Evolutionary conservation across 1,139 yeast genomes (phyloP), one percentile per base, ranked within the genome.

Genomic region (Hyphopichia fennica): DNA sequence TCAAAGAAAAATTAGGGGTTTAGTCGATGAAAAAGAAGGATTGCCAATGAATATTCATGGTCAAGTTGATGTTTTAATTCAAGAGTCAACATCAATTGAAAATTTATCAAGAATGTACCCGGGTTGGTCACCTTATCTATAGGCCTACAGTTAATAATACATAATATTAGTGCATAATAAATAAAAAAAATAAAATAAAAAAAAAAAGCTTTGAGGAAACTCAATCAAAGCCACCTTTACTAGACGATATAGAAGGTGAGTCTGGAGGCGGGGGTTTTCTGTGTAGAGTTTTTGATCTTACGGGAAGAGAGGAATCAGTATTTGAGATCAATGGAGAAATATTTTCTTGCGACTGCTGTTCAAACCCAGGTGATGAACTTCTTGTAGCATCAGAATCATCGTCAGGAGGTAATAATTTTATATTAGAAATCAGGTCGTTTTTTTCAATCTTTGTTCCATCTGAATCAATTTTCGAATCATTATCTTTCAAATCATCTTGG

Each of bases 11-110:
- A 79, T 95, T 38, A 74, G 95, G 54, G 99, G 99, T 4, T 61
- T 73, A 31, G 77, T 90, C 29, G 79, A 87, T 48, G 88, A 86
- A 35, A 82, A 84, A 19, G 96, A 88, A 52, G 91, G 95, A 0
- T 70, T 90, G 37, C 89, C 96, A 0, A 79, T 93, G 70, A 88
- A 95, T 64, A 87, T 91, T 2, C 84, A 87, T 43, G 98, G 97
- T 0, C 97, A 93, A 56, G 96, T 90, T 1, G 97, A 93, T 56
- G 83, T 87, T 28, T 75, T 93, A 45, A 87, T 93, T 38, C 91
- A 87, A 53, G 89, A 87, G 48, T 95, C 99, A 0, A 77, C 87
- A 0, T 82, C 89, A 4, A 69, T 72, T 6, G 87, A 83, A 41
- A 82, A 84, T 48, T 67, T 95, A 41, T 75, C 88, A 25, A 84